Evolutionary conservation across 352 stramenopile species (phyloP).

Genomic region (Plasmopara viticola): DNA sequence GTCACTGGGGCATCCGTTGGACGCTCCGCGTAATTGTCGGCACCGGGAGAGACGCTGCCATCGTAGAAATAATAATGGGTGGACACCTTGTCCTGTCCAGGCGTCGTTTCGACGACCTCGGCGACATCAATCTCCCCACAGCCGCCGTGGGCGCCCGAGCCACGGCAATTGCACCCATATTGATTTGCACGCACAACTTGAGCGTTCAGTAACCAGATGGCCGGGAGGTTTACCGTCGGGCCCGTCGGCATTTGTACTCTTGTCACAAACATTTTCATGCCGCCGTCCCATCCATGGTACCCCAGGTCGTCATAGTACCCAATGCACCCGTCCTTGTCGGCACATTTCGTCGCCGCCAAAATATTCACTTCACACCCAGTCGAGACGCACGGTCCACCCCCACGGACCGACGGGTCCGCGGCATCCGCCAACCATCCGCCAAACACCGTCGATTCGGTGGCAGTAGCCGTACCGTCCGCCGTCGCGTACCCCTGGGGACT

Average conservation of each 20-base stretch:
- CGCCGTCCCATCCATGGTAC: slow-evolving; percentile 65
- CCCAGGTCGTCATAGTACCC: slow-evolving; percentile 66
- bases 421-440: slow-evolving; percentile 43
- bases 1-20: slow-evolving; percentile 29
- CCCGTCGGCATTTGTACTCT: slow-evolving; percentile 59
- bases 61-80: slow-evolving; percentile 81
- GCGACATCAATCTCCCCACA: slow-evolving; percentile 71
- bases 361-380: slow-evolving; percentile 76
- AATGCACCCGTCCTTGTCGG: slow-evolving; percentile 34
- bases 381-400: slow-evolving; percentile 42
- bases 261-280: slow-evolving; percentile 75
- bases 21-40: slow-evolving; percentile 40
- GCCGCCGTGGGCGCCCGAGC: slow-evolving; percentile 37
- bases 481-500: slow-evolving; percentile 45
- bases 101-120: slow-evolving; percentile 70
- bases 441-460: slow-evolving; percentile 34
- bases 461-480: slow-evolving; percentile 24
- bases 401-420: slow-evolving; percentile 30
- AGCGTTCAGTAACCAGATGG: slow-evolving; percentile 77
- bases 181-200: slow-evolving; percentile 63
- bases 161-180: slow-evolving; percentile 76
- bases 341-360: slow-evolving; percentile 55
- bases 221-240: slow-evolving; percentile 43
- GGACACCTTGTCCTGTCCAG: slow-evolving; percentile 39
- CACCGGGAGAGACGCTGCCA: slow-evolving; percentile 33